Evolutionary conservation across 306 rosid species (phyloP).

Genomic region (Carpinus fangiana): DNA sequence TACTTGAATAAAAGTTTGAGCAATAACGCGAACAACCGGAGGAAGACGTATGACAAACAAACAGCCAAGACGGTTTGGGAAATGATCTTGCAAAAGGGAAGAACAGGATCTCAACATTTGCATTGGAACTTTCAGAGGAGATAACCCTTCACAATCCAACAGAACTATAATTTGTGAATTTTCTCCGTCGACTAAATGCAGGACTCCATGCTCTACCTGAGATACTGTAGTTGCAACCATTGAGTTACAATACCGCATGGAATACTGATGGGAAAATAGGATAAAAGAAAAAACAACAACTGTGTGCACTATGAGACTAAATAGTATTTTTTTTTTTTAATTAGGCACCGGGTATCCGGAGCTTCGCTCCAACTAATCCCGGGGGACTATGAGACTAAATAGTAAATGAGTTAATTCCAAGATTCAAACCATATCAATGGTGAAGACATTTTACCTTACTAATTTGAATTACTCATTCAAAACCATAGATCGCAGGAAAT

Average conservation of each 20-base stretch:
- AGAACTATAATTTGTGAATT: slow-evolving; percentile 77
- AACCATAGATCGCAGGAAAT: neutral
- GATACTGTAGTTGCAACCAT: slow-evolving; percentile 71
- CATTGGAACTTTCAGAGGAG: slow-evolving; percentile 90
- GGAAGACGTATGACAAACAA: slow-evolving; percentile 84
- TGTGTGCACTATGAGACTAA: neutral
- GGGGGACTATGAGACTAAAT: no score
- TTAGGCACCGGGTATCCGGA: no score
- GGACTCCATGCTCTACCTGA: slow-evolving; percentile 83
- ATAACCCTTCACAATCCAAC: slow-evolving; percentile 93
- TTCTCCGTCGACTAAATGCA: slow-evolving; percentile 63
- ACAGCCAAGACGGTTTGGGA: slow-evolving; percentile 92
- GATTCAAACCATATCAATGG: neutral
- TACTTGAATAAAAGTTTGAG: slow-evolving; percentile 87
- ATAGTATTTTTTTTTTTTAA: no score
- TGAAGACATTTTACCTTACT: neutral
- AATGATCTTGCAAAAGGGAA: slow-evolving; percentile 88
- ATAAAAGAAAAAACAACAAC: slow-evolving; percentile 11
- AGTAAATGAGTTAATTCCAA: neutral
- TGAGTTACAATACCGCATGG: slow-evolving; percentile 26
- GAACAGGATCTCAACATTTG: slow-evolving; percentile 81
- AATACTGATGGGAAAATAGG: slow-evolving; percentile 13
- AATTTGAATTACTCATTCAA: neutral
- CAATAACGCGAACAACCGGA: slow-evolving; percentile 74
- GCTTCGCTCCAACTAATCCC: no score